Percentiles rank a stretch among this genome's conserved stretches.
phyloP scores from a whole-genome alignment of 2,329 filamentous ascomycete genomes.

The Pyrenochaeta sp. region DNA sequence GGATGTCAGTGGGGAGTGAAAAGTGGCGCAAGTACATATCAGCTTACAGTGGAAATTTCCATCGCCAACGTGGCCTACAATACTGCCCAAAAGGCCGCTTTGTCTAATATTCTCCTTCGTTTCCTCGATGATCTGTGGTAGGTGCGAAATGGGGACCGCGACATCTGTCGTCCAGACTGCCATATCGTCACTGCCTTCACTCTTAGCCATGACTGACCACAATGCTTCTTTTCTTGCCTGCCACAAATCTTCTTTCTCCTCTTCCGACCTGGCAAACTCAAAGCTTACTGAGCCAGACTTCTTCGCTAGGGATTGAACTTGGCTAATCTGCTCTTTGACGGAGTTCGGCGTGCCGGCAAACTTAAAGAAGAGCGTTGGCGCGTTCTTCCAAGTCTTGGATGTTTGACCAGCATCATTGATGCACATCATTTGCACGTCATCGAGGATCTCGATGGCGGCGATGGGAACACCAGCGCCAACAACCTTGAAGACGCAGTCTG shows the following conservation, averaged over 20 bases:
- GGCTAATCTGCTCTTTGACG: constrained; percentile 80
- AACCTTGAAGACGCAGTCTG: constrained; percentile 80
- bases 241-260: constrained; percentile 76
- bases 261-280: constrained; percentile 70
- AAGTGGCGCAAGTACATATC: constrained; percentile 17
- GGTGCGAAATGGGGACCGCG: constrained; percentile 75
- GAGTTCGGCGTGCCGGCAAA: constrained; percentile 72
- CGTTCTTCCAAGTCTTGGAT: constrained; percentile 72
- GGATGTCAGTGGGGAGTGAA: constrained; percentile 4
- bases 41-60: constrained; percentile 74
- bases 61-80: constrained; percentile 78
- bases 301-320: constrained; percentile 70
- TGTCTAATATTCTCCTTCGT: constrained; percentile 72
- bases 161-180: constrained; percentile 84
- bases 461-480: constrained; percentile 84
- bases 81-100: constrained; percentile 69
- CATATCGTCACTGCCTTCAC: constrained; percentile 63
- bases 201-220: constrained; percentile 75
- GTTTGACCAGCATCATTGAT: constrained; percentile 73
- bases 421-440: constrained; percentile 86
- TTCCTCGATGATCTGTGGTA: constrained; percentile 79
- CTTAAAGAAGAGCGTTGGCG: constrained; percentile 78
- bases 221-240: constrained; percentile 77
- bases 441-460: constrained; percentile 90
- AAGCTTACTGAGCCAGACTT: constrained; percentile 70